These are phyloP conservation scores for Nigrograna mackinnonii DNA, from an alignment of 2,329 filamentous ascomycete species.

Conservation along the genomic window DNA sequence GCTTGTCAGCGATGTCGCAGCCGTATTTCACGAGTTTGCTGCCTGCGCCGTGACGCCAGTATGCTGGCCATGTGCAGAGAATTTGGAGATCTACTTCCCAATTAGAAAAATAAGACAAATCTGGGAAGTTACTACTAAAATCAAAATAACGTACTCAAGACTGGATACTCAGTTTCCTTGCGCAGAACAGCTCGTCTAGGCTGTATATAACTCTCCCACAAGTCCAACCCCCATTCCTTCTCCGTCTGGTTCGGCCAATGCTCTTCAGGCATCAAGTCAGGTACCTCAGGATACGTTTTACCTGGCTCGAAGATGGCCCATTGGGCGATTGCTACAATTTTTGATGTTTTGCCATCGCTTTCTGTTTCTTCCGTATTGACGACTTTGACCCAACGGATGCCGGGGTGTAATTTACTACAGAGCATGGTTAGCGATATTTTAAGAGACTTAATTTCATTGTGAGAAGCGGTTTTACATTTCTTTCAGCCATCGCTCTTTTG, in stretches of 20 bases:
- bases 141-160: not conserved
- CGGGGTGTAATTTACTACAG: slow-evolving; percentile 2
- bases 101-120: not conserved
- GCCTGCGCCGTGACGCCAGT: not conserved
- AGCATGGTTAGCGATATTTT: not conserved
- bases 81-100: not conserved
- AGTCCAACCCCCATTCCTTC: not conserved
- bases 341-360: slow-evolving; percentile 2
- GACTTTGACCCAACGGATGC: slow-evolving; percentile 3
- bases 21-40: slow-evolving; percentile 1
- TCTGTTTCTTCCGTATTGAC: slow-evolving; percentile 1
- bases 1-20: slow-evolving; percentile 1
- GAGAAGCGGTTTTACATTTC: slow-evolving; percentile 5
- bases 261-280: not conserved
- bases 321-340: slow-evolving; percentile 5
- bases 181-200: not conserved
- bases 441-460: no score
- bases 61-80: not conserved
- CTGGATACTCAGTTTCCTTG: not conserved
- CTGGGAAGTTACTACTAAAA: not conserved
- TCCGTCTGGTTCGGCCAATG: slow-evolving; percentile 3
- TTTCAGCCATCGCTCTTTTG: not conserved
- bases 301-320: slow-evolving; percentile 3
- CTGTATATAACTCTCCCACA: not conserved
- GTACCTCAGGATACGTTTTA: slow-evolving; percentile 3